Evolutionary conservation across 2,329 filamentous ascomycete genomes (phyloP).

Genomic region (Pseudogymnoascus sp.): DNA sequence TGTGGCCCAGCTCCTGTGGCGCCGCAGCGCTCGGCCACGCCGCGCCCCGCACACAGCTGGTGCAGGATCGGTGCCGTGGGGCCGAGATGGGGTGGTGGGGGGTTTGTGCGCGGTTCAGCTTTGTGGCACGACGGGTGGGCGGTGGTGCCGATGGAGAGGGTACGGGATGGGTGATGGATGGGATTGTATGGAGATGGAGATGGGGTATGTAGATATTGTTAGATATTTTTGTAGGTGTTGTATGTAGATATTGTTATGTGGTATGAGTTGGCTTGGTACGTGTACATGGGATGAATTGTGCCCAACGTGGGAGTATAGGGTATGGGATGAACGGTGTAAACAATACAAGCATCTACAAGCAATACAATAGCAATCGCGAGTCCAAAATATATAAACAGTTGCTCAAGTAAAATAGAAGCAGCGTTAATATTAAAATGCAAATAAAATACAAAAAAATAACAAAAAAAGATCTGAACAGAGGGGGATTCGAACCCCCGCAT

Average conservation of each 20-base stretch:
- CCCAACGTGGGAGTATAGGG: background rate
- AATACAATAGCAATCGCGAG: too few relatives aligned
- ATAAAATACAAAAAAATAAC: background rate
- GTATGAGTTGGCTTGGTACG: background rate
- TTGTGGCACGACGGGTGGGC: background rate
- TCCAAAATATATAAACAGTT: background rate
- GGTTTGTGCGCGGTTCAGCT: too few relatives aligned
- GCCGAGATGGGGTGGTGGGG: background rate
- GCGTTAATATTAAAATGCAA: background rate
- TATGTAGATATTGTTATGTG: background rate
- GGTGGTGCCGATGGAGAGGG: background rate
- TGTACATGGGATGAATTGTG: background rate
- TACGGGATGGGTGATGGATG: too few relatives aligned
- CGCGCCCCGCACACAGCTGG: background rate
- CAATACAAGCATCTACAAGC: background rate
- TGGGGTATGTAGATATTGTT: too few relatives aligned
- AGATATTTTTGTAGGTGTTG: background rate
- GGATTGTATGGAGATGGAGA: background rate
- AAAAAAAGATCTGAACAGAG: conserved; percentile 3
- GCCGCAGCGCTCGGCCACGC: background rate
- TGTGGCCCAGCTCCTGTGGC: background rate
- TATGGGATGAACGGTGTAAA: background rate
- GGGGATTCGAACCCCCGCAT: conserved; percentile 11
- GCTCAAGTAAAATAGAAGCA: background rate
- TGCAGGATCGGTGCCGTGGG: background rate